A percentile compares a stretch with the other conserved stretches of the same genome.
Conservation (phyloP, 441 rosid genomes). For the Capsella rubella region DNA sequence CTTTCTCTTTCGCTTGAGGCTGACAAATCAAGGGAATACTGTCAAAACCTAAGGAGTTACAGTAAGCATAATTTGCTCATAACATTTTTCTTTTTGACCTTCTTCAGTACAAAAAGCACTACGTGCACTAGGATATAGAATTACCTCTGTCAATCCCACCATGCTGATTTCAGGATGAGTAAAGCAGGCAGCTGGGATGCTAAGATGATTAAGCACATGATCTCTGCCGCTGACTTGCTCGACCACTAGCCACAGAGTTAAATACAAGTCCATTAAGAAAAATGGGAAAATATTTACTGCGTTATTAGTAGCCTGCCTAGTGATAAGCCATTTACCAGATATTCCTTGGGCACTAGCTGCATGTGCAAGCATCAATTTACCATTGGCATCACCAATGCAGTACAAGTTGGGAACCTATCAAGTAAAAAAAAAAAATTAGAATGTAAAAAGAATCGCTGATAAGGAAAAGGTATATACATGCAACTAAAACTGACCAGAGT, state of each 20-base stretch:
- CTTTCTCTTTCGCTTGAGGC: constrained; percentile 99
- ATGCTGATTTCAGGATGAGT: constrained; percentile 99
- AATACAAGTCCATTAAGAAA: constrained; percentile 29
- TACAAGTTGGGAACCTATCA: constrained; percentile 78
- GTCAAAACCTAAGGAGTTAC: constrained; percentile 14
- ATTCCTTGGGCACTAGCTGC: constrained; percentile 99
- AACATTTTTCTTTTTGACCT: background rate
- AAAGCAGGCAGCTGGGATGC: constrained; percentile 99
- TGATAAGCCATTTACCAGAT: constrained; percentile 78
- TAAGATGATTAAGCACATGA: constrained; percentile 89
- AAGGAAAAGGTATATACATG: constrained; percentile 8
- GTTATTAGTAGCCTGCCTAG: background rate
- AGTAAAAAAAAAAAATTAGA: constrained; percentile 35
- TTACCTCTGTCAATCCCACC: constrained; percentile 97
- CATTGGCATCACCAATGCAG: constrained; percentile 96
- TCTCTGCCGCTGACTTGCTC: constrained; percentile 94
- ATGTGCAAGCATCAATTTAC: constrained; percentile 99
- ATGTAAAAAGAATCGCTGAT: background rate
- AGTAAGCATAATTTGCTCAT: background rate
- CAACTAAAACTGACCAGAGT: constrained; percentile 58
- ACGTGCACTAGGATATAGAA: constrained; percentile 6
- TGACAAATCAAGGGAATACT: constrained; percentile 42
- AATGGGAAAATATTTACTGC: constrained; percentile 1
- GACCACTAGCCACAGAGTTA: constrained; percentile 59
- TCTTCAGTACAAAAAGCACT: constrained; percentile 1